A percentile compares a stretch with the other conserved stretches of the same genome.
Conservation (phyloP, 129 eudicot species). For the Tagetes patula region DNA sequence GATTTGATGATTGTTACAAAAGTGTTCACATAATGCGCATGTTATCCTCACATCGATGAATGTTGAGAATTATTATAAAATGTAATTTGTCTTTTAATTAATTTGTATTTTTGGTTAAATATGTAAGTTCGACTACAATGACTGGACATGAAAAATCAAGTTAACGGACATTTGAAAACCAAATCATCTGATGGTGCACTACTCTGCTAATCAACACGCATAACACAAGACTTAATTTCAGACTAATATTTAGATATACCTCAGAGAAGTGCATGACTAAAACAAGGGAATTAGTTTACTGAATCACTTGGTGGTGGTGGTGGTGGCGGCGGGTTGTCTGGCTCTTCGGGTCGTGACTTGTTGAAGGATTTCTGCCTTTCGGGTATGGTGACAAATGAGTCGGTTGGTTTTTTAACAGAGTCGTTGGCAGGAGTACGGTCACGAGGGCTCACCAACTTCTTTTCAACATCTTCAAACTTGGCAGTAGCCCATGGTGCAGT, state of each 20-base stretch:
- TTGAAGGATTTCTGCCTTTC: conserved; percentile 65
- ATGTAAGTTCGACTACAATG: too few species aligned
- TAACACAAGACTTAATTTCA: too few species aligned
- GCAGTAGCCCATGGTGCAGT: conserved; percentile 84
- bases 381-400: conserved; percentile 47
- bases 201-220: too few species aligned
- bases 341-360: conserved; percentile 55
- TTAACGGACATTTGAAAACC: too few species aligned
- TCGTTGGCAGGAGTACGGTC: conserved; percentile 41
- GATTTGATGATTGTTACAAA: too few species aligned
- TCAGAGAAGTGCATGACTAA: neutral
- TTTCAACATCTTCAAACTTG: conserved; percentile 82
- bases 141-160: too few species aligned
- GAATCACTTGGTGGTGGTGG: conserved; percentile 26
- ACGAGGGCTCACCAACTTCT: conserved; percentile 71
- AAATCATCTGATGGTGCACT: too few species aligned
- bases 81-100: too few species aligned
- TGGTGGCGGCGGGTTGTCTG: conserved; percentile 21
- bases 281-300: conserved; percentile 20
- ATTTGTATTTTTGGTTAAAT: too few species aligned
- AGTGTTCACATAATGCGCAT: too few species aligned
- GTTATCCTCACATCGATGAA: too few species aligned
- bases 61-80: too few species aligned
- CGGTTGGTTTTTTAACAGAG: conserved; percentile 50
- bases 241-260: neutral